Evolutionary conservation across 2,329 filamentous ascomycete genomes (phyloP).

Genomic region (Penicillium sp.): DNA sequence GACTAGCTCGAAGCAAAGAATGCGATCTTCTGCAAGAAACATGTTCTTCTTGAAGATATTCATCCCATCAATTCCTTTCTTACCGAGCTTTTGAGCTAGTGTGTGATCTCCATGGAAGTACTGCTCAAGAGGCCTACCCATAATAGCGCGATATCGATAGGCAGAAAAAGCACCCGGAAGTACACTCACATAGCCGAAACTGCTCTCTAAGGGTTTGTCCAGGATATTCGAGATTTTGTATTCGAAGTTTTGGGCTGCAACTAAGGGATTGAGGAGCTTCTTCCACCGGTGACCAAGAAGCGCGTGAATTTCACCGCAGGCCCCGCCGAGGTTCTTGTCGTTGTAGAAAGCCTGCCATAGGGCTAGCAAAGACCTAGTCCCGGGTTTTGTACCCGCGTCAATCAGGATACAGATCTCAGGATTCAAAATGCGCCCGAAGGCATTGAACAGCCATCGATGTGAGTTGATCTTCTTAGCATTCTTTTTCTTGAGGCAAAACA

Average conservation of each 20-base stretch:
- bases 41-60: slow-evolving; percentile 99
- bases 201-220: slow-evolving; percentile 91
- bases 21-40: slow-evolving; percentile 99
- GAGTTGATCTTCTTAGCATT: slow-evolving; percentile 99
- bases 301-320: slow-evolving; percentile 95
- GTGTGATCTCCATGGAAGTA: slow-evolving; percentile 99
- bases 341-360: slow-evolving; percentile 98
- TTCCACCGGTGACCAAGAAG: slow-evolving; percentile 85
- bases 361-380: slow-evolving; percentile 79
- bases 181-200: slow-evolving; percentile 94
- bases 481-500: slow-evolving; percentile 96
- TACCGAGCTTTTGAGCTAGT: slow-evolving; percentile 83
- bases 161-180: slow-evolving; percentile 96
- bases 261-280: slow-evolving; percentile 87
- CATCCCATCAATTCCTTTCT: slow-evolving; percentile 98
- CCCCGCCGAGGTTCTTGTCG: slow-evolving; percentile 93
- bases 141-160: slow-evolving; percentile 92
- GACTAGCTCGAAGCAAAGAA: slow-evolving; percentile 94
- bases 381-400: slow-evolving; percentile 93
- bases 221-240: slow-evolving; percentile 99
- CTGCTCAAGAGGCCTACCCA: slow-evolving; percentile 90
- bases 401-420: slow-evolving; percentile 92
- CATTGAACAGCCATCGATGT: slow-evolving; percentile 95
- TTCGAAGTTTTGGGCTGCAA: slow-evolving; percentile 95
- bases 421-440: slow-evolving; percentile 90